phyloP scores from a whole-genome alignment of 164 flowering plant species.

The Piper longum region DNA sequence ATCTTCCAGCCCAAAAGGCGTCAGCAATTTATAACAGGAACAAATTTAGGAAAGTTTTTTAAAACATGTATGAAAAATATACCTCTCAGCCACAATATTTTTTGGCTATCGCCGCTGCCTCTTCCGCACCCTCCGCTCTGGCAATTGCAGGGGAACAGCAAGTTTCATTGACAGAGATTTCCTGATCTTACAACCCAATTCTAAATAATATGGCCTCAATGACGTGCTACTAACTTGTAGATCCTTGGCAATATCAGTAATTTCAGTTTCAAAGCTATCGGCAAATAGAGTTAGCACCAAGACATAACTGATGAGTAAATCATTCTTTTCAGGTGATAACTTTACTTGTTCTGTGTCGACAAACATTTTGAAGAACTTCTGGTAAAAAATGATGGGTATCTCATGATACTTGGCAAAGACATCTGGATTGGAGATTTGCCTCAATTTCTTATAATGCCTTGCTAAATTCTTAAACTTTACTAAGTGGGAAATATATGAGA shows the following conservation, averaged over 20 bases:
- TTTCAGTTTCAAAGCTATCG: slow-evolving; percentile 49
- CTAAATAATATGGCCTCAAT: slow-evolving; percentile 30
- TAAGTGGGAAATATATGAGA: slow-evolving; percentile 62
- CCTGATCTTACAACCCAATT: slow-evolving; percentile 60
- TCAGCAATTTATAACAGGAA: too few relatives aligned
- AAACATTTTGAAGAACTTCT: slow-evolving; percentile 42
- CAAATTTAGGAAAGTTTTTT: neutral
- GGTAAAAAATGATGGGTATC: slow-evolving; percentile 39
- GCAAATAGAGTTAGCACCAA: slow-evolving; percentile 64
- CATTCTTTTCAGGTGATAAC: slow-evolving; percentile 33
- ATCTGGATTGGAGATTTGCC: slow-evolving; percentile 21
- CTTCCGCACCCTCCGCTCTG: slow-evolving; percentile 7
- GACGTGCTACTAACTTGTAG: slow-evolving; percentile 28
- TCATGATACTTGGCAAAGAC: slow-evolving; percentile 35
- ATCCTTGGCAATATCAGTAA: slow-evolving; percentile 63
- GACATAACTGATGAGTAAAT: slow-evolving; percentile 55
- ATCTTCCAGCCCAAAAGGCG: too few relatives aligned
- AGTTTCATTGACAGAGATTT: slow-evolving; percentile 28
- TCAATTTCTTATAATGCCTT: neutral
- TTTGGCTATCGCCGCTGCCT: neutral
- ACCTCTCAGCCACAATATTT: neutral
- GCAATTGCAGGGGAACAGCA: slow-evolving; percentile 56
- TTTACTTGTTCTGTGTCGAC: slow-evolving; percentile 15
- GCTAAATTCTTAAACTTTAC: slow-evolving; percentile 53
- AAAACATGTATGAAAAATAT: neutral